Evolutionary conservation across 2,329 filamentous ascomycete species (phyloP).

Genomic region (Aaosphaeria arxii): DNA sequence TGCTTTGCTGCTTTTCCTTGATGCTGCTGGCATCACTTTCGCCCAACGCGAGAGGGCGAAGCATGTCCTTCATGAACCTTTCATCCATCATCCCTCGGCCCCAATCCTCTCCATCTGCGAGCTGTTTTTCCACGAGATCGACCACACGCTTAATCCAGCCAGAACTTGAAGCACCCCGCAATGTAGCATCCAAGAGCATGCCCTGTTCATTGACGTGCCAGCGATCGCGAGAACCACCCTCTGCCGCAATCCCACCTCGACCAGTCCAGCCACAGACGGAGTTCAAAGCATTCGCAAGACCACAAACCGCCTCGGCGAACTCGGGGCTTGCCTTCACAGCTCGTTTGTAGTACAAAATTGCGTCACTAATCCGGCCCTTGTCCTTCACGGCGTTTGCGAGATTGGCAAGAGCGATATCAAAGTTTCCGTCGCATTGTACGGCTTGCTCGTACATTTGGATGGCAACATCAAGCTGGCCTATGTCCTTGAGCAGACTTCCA

Average conservation of each 20-base stretch:
- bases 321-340: constrained; percentile 90
- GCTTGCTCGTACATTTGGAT: constrained; percentile 98
- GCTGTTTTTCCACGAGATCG: constrained; percentile 83
- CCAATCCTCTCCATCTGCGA: constrained; percentile 83
- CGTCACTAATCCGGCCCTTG: constrained; percentile 86
- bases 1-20: constrained; percentile 34
- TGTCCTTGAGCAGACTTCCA: constrained; percentile 91
- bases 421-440: constrained; percentile 86
- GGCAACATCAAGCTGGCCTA: constrained; percentile 85
- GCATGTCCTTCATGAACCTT: constrained; percentile 38
- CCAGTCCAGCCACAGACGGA: constrained; percentile 95
- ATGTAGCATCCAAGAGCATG: constrained; percentile 72
- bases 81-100: constrained; percentile 65
- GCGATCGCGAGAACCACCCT: constrained; percentile 71
- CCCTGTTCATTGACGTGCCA: constrained; percentile 91
- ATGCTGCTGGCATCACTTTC: constrained; percentile 27
- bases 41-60: constrained; percentile 45
- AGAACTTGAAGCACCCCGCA: constrained; percentile 57
- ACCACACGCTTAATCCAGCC: constrained; percentile 91
- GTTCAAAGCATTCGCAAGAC: constrained; percentile 89
- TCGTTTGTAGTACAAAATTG: constrained; percentile 85
- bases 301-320: constrained; percentile 95
- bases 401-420: constrained; percentile 95
- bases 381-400: constrained; percentile 98
- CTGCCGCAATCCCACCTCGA: constrained; percentile 78